phyloP scores from a whole-genome alignment of 2,329 filamentous ascomycete genomes.

The Pseudocercospora eumusae region DNA sequence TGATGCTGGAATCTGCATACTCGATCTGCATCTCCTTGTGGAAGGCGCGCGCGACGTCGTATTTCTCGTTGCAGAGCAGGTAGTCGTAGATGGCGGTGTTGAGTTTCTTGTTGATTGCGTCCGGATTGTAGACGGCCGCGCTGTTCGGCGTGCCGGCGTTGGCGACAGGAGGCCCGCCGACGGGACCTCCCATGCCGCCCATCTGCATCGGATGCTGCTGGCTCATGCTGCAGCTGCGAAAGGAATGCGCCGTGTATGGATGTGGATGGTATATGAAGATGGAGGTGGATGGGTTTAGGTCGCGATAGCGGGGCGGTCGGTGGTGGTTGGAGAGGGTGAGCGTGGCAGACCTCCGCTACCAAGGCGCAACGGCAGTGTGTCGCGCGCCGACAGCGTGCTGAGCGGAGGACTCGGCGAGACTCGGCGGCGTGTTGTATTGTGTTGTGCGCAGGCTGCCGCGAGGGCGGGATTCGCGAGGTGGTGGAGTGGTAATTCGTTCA shows the following conservation, averaged over 20 bases:
- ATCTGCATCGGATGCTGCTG: constrained; percentile 66
- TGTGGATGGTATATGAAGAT: neutral
- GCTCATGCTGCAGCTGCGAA: constrained; percentile 48
- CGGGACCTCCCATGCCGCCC: constrained; percentile 53
- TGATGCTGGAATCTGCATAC: constrained; percentile 50
- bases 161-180: constrained; percentile 58
- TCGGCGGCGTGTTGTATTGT: neutral
- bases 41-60: constrained; percentile 76
- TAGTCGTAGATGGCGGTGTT: constrained; percentile 93
- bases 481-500: neutral
- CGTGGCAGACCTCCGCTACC: constrained; percentile 2
- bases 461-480: neutral
- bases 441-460: neutral
- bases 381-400: neutral
- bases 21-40: constrained; percentile 53
- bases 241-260: constrained; percentile 1
- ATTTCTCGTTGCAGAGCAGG: constrained; percentile 82
- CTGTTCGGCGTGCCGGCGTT: constrained; percentile 37
- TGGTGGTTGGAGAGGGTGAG: neutral
- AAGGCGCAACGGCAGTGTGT: neutral
- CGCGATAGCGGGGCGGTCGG: constrained; percentile 5
- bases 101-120: constrained; percentile 61
- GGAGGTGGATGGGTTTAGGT: constrained; percentile 2
- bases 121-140: constrained; percentile 24
- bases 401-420: neutral